Evolutionary conservation across 768 basidiomycete species (phyloP).

Genomic region (Leccinum fibrillosum): DNA sequence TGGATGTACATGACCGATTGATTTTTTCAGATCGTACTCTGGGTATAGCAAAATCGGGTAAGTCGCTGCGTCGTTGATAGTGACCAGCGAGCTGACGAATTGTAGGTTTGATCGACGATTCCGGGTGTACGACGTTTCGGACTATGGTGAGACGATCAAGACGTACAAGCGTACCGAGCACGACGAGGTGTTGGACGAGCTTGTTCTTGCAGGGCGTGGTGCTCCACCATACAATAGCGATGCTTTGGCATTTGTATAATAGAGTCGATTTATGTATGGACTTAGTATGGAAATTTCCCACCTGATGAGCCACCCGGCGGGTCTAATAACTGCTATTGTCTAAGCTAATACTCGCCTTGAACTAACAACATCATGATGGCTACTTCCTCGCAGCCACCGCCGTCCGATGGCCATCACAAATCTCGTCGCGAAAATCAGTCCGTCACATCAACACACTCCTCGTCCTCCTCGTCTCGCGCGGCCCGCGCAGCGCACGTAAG

Average conservation of each 20-base stretch:
- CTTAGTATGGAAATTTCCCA: slow-evolving; percentile 17
- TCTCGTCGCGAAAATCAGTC: slow-evolving; percentile 55
- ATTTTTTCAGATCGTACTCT: slow-evolving; percentile 61
- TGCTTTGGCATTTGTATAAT: neutral
- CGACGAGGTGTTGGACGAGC: slow-evolving; percentile 61
- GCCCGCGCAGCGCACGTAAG: slow-evolving; percentile 25
- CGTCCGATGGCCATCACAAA: slow-evolving; percentile 38
- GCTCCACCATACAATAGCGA: slow-evolving; percentile 36
- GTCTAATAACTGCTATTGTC: too few species aligned
- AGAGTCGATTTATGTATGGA: neutral
- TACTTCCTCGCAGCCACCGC: slow-evolving; percentile 19
- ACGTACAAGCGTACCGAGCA: slow-evolving; percentile 84
- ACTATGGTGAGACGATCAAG: slow-evolving; percentile 88
- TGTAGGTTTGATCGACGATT: slow-evolving; percentile 85
- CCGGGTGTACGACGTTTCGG: slow-evolving; percentile 81
- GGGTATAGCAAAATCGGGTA: slow-evolving; percentile 79
- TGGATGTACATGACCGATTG: neutral
- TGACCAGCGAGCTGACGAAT: neutral
- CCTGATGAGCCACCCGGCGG: slow-evolving; percentile 11
- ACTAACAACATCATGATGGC: slow-evolving; percentile 14
- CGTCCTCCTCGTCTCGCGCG: slow-evolving; percentile 22
- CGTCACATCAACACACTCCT: slow-evolving; percentile 45
- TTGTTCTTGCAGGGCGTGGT: slow-evolving; percentile 53
- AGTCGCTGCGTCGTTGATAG: slow-evolving; percentile 14
- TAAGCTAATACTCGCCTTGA: neutral